Evolutionary conservation across 2,329 filamentous ascomycete species (phyloP).

Genomic region (Graphilbum ipis-grandicollis): DNA sequence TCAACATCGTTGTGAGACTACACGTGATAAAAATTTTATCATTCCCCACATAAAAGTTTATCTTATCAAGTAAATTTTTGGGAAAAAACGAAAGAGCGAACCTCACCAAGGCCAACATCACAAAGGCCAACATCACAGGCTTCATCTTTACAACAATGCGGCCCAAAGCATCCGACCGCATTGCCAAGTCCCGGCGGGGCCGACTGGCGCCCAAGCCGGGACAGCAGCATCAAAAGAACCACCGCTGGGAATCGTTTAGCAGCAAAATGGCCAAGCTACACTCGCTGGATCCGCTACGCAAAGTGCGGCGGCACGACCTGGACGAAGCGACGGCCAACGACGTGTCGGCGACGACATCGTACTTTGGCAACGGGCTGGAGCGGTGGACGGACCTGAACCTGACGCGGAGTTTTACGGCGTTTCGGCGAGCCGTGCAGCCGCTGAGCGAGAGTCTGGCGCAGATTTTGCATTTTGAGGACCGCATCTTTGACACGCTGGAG

Average conservation of each 20-base stretch:
- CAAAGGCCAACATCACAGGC: too few relatives aligned
- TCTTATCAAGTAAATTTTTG: conserved; percentile 8
- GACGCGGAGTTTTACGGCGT: conserved; percentile 61
- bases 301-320: conserved; percentile 70
- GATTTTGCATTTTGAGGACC: conserved; percentile 76
- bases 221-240: conserved; percentile 52
- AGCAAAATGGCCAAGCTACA: conserved; percentile 81
- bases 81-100: conserved; percentile 6
- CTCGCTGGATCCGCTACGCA: conserved; percentile 77
- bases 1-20: too few relatives aligned
- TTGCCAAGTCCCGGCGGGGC: conserved; percentile 50
- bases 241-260: conserved; percentile 83
- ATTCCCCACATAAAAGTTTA: too few relatives aligned
- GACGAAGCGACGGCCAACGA: conserved; percentile 46
- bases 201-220: conserved; percentile 44
- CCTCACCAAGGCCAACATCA: too few relatives aligned
- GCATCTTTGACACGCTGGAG: conserved; percentile 63
- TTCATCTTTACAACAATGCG: conserved; percentile 28
- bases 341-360: conserved; percentile 61
- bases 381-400: conserved; percentile 90
- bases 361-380: conserved; percentile 66
- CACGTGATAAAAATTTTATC: too few relatives aligned
- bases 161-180: conserved; percentile 45
- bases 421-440: conserved; percentile 56
- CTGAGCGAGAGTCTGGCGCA: conserved; percentile 82